Evolutionary conservation across 371 early-diverging fungal genomes (phyloP).

Genomic region (Circinella umbellata): DNA sequence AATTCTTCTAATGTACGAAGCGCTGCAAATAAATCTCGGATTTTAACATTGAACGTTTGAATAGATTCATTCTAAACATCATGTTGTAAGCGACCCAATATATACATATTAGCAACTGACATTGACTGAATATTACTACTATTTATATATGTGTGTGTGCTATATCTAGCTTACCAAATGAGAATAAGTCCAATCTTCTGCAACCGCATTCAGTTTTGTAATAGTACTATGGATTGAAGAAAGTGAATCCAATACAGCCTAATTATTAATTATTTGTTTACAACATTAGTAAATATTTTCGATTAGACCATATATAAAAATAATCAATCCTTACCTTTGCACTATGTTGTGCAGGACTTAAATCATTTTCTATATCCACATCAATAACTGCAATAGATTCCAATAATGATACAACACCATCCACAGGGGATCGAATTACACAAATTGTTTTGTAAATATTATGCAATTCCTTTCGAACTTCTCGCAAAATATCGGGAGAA

Average conservation of each 20-base stretch:
- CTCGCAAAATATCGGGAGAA: conserved; percentile 1
- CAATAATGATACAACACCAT: conserved; percentile 38
- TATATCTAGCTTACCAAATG: conserved; percentile 2
- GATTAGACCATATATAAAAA: not conserved
- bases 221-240: not conserved
- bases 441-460: not conserved
- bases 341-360: conserved; percentile 47
- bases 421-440: conserved; percentile 27
- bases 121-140: not conserved
- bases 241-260: not conserved
- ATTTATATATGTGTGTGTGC: not conserved
- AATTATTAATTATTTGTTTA: not conserved
- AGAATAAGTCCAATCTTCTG: conserved; percentile 16
- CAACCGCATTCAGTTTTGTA: not conserved
- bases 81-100: no score
- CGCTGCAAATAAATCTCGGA: conserved; percentile 32
- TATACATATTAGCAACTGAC: no score
- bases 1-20: conserved; percentile 43
- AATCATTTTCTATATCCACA: conserved; percentile 46
- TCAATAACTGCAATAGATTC: conserved; percentile 48
- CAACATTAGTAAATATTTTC: not conserved
- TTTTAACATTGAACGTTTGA: conserved; percentile 6
- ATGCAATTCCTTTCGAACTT: conserved; percentile 11
- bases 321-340: conserved; percentile 33
- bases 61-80: not conserved